These are phyloP conservation scores for Grifola frondosa DNA, from an alignment of 1,284 basidiomycete species.

Conservation along the genomic window DNA sequence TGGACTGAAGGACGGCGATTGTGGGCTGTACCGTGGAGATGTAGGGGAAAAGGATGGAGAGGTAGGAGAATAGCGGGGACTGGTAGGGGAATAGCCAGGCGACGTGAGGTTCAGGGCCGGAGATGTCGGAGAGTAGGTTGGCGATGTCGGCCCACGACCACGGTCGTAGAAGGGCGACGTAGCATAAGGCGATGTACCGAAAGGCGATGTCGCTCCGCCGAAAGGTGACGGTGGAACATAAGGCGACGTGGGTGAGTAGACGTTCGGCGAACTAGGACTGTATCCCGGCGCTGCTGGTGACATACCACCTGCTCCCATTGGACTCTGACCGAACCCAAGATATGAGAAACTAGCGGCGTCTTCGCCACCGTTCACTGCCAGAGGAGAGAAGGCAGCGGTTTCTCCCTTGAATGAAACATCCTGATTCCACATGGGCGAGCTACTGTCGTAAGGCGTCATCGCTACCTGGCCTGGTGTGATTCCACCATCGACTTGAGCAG, in stretches of 20 bases:
- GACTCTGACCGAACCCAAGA: slow-evolving; percentile 80
- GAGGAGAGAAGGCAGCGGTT: slow-evolving; percentile 90
- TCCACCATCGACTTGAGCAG: slow-evolving; percentile 77
- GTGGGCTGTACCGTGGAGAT: slow-evolving; percentile 78
- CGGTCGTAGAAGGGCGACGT: slow-evolving; percentile 82
- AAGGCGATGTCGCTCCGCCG: slow-evolving; percentile 75
- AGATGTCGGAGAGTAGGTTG: slow-evolving; percentile 85
- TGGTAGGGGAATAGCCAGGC: slow-evolving; percentile 86
- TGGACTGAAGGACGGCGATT: slow-evolving; percentile 83
- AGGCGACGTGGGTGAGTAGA: slow-evolving; percentile 87
- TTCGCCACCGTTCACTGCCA: slow-evolving; percentile 86
- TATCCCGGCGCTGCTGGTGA: slow-evolving; percentile 77
- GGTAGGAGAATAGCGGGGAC: slow-evolving; percentile 83
- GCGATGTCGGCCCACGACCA: slow-evolving; percentile 67
- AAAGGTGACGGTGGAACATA: slow-evolving; percentile 87
- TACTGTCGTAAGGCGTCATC: slow-evolving; percentile 94
- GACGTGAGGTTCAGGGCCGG: slow-evolving; percentile 79
- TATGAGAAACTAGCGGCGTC: slow-evolving; percentile 73
- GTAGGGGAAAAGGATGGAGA: slow-evolving; percentile 87
- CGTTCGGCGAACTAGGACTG: slow-evolving; percentile 81
- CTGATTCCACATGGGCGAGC: slow-evolving; percentile 80
- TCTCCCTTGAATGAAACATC: slow-evolving; percentile 75
- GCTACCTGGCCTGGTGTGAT: slow-evolving; percentile 90
- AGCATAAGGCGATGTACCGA: slow-evolving; percentile 74
- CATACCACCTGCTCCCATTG: slow-evolving; percentile 75